phyloP scores from a whole-genome alignment of 2,329 filamentous ascomycete genomes.

The Talaromyces albobiverticillius region DNA sequence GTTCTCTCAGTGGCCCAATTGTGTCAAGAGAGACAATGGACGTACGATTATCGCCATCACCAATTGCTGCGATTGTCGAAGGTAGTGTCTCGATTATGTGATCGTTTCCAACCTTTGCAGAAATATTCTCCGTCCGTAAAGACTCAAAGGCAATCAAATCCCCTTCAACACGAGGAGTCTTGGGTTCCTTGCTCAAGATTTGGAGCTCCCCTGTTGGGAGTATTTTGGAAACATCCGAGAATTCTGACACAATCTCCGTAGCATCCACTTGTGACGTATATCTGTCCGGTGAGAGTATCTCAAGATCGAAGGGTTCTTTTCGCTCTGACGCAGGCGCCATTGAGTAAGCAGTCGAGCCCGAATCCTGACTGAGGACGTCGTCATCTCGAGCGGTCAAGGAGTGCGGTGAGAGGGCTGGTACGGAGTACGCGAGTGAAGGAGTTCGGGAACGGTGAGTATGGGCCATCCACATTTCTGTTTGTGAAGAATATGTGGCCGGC shows the following conservation, averaged over 20 bases:
- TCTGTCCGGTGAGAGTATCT: not conserved
- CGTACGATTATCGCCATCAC: not conserved
- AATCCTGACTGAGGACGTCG: not conserved
- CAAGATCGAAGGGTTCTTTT: not conserved
- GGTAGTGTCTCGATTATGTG: not conserved
- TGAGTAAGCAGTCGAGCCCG: not conserved
- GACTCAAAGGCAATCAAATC: not conserved
- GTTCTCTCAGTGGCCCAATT: not conserved
- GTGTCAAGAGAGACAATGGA: not conserved
- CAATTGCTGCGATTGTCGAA: not conserved
- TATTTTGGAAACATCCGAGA: not conserved
- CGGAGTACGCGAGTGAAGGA: not conserved
- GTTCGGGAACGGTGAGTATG: not conserved
- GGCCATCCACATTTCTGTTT: constrained; percentile 10
- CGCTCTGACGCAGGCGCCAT: not conserved
- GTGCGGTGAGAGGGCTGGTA: not conserved
- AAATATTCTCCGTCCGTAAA: not conserved
- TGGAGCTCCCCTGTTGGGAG: not conserved
- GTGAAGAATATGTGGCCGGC: not conserved
- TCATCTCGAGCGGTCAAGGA: not conserved
- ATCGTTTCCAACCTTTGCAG: not conserved
- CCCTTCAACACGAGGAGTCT: not conserved
- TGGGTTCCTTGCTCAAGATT: not conserved
- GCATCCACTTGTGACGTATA: not conserved
- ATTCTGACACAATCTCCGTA: not conserved